A percentile compares a stretch with the other conserved stretches of the same genome.
Conservation (phyloP, 306 rosid genomes). For the Vachellia collinsii region DNA sequence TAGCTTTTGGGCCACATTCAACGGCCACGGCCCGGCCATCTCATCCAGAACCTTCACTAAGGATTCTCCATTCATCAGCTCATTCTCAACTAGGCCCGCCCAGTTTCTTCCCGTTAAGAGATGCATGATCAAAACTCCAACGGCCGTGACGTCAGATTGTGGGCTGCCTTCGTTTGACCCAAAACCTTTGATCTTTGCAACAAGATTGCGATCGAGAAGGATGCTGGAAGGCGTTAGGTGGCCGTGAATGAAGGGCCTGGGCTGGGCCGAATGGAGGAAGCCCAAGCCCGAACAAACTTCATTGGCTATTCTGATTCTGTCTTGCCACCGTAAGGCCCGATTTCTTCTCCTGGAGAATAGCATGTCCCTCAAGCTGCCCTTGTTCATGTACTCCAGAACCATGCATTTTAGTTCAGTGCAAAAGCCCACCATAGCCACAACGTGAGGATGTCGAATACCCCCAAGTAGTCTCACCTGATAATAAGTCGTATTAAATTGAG, state of each 20-base stretch:
- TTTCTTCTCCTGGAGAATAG: conserved; percentile 51
- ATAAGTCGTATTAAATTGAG: background rate
- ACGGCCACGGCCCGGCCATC: conserved; percentile 72
- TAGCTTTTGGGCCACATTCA: conserved; percentile 55
- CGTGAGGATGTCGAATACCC: conserved; percentile 68
- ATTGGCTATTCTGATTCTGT: conserved; percentile 55
- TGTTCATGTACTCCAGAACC: conserved; percentile 72
- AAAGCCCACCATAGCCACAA: conserved; percentile 69
- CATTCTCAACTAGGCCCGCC: conserved; percentile 56
- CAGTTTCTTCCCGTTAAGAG: conserved; percentile 62
- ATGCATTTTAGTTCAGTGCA: conserved; percentile 62
- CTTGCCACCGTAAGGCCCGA: conserved; percentile 58
- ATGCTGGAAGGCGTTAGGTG: conserved; percentile 51
- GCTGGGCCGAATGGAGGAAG: conserved; percentile 51
- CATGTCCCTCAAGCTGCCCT: conserved; percentile 62
- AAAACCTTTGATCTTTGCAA: conserved; percentile 60
- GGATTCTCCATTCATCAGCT: conserved; percentile 38
- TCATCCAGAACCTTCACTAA: conserved; percentile 51
- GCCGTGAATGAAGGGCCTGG: conserved; percentile 56
- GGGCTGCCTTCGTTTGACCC: conserved; percentile 42
- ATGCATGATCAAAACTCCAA: conserved; percentile 57
- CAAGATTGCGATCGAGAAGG: conserved; percentile 68
- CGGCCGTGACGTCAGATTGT: conserved; percentile 47
- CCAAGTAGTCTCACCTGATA: conserved; percentile 68
- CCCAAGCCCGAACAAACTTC: conserved; percentile 63